Evolutionary conservation across 1,139 yeast species (phyloP).

Genomic region (Schwanniomyces etchellsii): DNA sequence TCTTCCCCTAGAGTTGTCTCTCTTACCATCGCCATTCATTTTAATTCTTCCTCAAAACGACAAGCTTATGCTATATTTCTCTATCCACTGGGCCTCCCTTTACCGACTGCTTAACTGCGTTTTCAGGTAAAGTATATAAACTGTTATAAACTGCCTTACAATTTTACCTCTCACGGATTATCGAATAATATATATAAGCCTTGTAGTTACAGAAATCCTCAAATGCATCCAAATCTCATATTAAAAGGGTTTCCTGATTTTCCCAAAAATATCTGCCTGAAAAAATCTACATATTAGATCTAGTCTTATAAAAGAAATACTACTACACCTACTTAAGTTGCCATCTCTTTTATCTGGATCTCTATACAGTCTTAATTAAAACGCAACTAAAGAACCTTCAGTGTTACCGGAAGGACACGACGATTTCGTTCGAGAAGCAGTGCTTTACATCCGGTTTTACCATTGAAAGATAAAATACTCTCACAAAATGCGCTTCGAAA

Average conservation of each 20-base stretch:
- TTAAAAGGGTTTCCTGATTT: constrained; percentile 6
- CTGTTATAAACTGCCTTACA: background rate
- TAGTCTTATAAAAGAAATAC: constrained; percentile 3
- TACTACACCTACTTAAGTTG: constrained; percentile 1
- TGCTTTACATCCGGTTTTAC: too few relatives aligned
- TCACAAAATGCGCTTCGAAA: too few relatives aligned
- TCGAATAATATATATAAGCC: constrained; percentile 1
- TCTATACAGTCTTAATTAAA: constrained; percentile 2
- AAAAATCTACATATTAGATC: constrained; percentile 1
- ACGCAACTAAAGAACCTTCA: background rate
- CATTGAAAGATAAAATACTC: too few relatives aligned
- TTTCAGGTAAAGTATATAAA: background rate
- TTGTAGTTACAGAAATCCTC: constrained; percentile 3
- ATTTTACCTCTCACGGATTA: background rate
- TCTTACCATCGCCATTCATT: constrained; percentile 1
- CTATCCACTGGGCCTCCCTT: too few relatives aligned
- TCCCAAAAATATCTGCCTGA: background rate
- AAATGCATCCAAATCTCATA: constrained; percentile 4
- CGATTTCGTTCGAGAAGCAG: too few relatives aligned
- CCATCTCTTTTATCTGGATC: constrained; percentile 5
- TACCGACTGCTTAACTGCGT: background rate
- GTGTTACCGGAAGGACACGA: too few relatives aligned
- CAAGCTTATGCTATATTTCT: too few relatives aligned
- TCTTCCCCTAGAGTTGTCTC: constrained; percentile 1
- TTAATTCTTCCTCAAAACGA: background rate